Conservation (phyloP, 768 basidiomycete species). For the Russula vinacea region DNA sequence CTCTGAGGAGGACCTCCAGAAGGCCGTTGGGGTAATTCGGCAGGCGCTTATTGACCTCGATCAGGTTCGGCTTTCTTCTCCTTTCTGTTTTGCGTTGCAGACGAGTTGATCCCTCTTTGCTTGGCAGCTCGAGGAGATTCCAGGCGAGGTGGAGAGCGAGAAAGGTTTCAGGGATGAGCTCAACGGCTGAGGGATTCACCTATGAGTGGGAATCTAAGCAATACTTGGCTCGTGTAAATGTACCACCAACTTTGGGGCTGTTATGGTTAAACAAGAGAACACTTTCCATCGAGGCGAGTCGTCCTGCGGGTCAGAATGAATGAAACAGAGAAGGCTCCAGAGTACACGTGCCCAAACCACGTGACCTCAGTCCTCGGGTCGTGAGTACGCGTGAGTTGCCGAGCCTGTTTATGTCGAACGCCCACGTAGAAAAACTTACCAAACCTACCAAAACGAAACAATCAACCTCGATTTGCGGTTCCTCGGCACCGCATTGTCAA, state of each 20-base stretch:
- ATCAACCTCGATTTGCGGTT: neutral
- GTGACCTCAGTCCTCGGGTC: neutral
- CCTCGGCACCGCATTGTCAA: neutral
- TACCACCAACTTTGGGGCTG: neutral
- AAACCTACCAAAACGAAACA: neutral
- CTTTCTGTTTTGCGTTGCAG: neutral
- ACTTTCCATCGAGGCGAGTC: neutral
- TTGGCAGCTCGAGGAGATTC: conserved; percentile 53
- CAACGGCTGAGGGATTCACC: conserved; percentile 31
- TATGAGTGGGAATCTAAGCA: neutral
- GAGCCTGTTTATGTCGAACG: neutral
- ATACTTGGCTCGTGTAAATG: neutral
- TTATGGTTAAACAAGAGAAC: neutral
- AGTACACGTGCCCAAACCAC: neutral
- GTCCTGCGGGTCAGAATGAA: neutral
- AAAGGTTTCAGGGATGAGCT: conserved; percentile 49
- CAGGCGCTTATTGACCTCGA: conserved; percentile 81
- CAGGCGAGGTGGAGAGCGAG: conserved; percentile 62
- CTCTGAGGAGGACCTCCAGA: conserved; percentile 75
- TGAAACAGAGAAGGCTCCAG: neutral
- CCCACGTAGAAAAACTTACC: neutral
- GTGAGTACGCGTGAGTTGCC: neutral
- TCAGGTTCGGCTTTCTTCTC: conserved; percentile 43
- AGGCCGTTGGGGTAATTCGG: conserved; percentile 71
- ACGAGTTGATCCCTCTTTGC: conserved; percentile 33